Evolutionary conservation across 1,139 yeast genomes (phyloP), one percentile per base, ranked within the genome.

Genomic region (Lodderomyces parapsilosis): DNA sequence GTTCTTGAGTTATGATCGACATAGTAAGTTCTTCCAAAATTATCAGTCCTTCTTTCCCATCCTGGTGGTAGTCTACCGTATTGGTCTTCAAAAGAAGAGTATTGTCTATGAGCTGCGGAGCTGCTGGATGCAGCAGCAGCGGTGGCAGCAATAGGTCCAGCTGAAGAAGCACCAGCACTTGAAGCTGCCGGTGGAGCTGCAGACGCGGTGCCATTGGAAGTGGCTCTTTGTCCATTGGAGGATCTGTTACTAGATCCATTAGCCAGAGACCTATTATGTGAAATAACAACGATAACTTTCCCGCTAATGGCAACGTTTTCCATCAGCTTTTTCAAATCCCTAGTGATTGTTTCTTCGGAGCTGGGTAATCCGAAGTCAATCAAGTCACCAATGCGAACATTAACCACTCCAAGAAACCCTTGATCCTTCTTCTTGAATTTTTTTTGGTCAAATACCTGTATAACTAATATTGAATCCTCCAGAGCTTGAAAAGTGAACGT

Each of bases 41-140:
- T 90, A 64, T 93, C 99, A 1, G 98, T 91, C 65, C 98, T 81
- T 56, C 99, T 82, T 66, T 93, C 99, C 99, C 99, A 93, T 2
- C 99, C 99, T 3, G 97, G 88, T 5, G 99, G 99, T 53, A 93
- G 74, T 57, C 97, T 78, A 39, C 99, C 99, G 56, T 83, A 81
- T 61, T 93, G 98, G 66, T 93, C 99, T 65, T 93, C 99, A 62
- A 93, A 93, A 1, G 98, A 88, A 2, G 96, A 86, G 56, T 83
- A 85, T 54, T 84, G 93, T 59, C 89, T 77, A 54, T 66, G 67
- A 35, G 58, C 49, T 23, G 58, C 48, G 11, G 36, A 33, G n/a
- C 20, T 27, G 8, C 9, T 36, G 4, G 38, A 36, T 2, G 61
- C 51, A 27, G 57, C 45, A 8, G 61, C 46, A 18, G 54, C 35